Conservation (phyloP, 805 yeast species). For the Candida vaughaniae region DNA sequence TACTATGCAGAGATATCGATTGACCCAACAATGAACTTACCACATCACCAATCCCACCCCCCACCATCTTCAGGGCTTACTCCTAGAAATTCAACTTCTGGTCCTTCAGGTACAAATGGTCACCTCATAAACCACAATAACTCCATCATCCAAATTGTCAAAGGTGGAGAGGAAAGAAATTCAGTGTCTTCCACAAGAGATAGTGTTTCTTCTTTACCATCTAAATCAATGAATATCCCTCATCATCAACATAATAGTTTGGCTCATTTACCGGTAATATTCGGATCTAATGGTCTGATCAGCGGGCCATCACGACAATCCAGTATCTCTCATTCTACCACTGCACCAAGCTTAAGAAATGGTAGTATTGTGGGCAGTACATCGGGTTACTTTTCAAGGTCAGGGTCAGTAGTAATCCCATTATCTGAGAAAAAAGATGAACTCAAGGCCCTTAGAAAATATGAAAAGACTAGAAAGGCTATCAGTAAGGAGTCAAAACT, state of each 20-base stretch:
- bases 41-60: constrained; percentile 38
- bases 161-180: constrained; percentile 33
- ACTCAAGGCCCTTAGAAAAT: constrained; percentile 10
- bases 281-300: constrained; percentile 39
- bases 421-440: constrained; percentile 23
- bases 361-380: constrained; percentile 33
- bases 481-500: constrained; percentile 7
- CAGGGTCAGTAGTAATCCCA: constrained; percentile 40
- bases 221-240: constrained; percentile 46
- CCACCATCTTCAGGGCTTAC: constrained; percentile 20
- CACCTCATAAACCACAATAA: constrained; percentile 27
- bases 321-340: constrained; percentile 34
- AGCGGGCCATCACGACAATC: constrained; percentile 42
- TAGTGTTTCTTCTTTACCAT: constrained; percentile 42
- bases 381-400: constrained; percentile 34
- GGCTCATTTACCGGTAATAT: constrained; percentile 43
- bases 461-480: constrained; percentile 9
- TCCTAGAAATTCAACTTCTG: constrained; percentile 30
- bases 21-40: constrained; percentile 47
- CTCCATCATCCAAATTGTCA: constrained; percentile 39
- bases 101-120: constrained; percentile 11
- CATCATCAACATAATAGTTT: constrained; percentile 42
- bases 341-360: constrained; percentile 39
- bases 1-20: constrained; percentile 44
- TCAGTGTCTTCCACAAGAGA: constrained; percentile 35